Conservation (phyloP, 768 basidiomycete species). For the Suillus variegatus region DNA sequence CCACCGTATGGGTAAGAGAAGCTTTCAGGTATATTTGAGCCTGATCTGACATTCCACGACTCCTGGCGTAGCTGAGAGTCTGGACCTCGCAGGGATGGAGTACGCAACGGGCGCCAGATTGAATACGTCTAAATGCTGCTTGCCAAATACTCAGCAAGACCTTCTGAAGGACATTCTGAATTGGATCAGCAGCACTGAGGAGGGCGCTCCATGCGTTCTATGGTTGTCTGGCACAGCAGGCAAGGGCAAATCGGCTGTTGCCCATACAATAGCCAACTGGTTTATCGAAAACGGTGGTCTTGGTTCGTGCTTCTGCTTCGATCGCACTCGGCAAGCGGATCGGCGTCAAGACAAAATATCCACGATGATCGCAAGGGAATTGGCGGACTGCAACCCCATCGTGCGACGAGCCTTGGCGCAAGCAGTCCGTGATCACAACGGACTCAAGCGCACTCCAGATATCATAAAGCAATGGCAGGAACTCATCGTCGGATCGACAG, state of each 20-base stretch:
- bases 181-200: conserved; percentile 14
- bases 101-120: not conserved
- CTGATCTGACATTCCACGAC: not conserved
- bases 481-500: conserved; percentile 16
- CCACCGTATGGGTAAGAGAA: not conserved
- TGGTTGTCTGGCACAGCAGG: conserved; percentile 16
- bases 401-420: not conserved
- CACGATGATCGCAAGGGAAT: not conserved
- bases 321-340: conserved; percentile 6
- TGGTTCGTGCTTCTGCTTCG: conserved; percentile 18
- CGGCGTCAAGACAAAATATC: conserved; percentile 1
- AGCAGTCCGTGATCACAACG: not conserved
- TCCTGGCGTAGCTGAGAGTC: not conserved
- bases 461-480: conserved; percentile 16
- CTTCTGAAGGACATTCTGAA: conserved; percentile 16
- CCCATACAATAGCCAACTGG: conserved; percentile 17
- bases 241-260: conserved; percentile 23
- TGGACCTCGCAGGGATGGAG: conserved; percentile 1
- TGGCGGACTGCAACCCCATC: not conserved
- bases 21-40: not conserved
- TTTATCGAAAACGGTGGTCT: conserved; percentile 12
- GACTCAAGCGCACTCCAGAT: not conserved
- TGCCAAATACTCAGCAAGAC: conserved; percentile 13
- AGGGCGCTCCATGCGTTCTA: conserved; percentile 8
- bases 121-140: conserved; percentile 9